Evolutionary conservation across 2,329 filamentous ascomycete genomes (phyloP), one percentile per base, ranked within the genome.

Genomic region (Graphilbum fragrans): DNA sequence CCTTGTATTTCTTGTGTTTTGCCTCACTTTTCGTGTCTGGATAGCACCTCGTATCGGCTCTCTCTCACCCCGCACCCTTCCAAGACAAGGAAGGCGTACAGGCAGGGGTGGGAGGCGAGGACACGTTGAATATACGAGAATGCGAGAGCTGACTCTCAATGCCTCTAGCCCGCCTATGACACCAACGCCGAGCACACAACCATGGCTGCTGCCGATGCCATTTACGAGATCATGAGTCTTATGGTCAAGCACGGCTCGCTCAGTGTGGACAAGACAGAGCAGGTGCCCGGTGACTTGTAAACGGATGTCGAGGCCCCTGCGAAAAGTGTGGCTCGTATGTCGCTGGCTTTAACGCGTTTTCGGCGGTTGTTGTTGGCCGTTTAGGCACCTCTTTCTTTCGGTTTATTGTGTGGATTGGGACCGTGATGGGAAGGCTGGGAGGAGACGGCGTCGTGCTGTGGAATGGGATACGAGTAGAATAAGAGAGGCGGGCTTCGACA

Each of bases 221-320:
- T 88, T 18, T 88, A 82, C 53, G 82, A 90, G 59, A 74, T 88
- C 37, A 82, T 87, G 73, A 84, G 76, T 12, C 69, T 88, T 46
- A 88, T 87, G 82, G 81, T 86, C 16, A 85, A 86, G 69, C 79
- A 77, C 52, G 83, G 82, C 0, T 80, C 81, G 0, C 61, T 86
- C 48, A 80, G 71, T 50, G 56, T 67, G 58, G 47, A 18, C 9
- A 42, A 47, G 5, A 31, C 27, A 10, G 14, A 27, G 14, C 3
- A 9, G 17, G 33, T n/a, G n/a, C n/a, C 21, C 18, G 29, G 33
- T 12, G 44, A 47, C 33, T n/a, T 45, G 29, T 42, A 18, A 43
- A 36, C n/a, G 6, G 29, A 7, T 16, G 14, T 32, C 29, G 7
- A 7, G 23, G 23, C n/a, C n/a, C n/a, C n/a, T n/a, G n/a, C n/a